phyloP scores from a whole-genome alignment of 176 grass and related monocot species.

The Carex parvula region DNA sequence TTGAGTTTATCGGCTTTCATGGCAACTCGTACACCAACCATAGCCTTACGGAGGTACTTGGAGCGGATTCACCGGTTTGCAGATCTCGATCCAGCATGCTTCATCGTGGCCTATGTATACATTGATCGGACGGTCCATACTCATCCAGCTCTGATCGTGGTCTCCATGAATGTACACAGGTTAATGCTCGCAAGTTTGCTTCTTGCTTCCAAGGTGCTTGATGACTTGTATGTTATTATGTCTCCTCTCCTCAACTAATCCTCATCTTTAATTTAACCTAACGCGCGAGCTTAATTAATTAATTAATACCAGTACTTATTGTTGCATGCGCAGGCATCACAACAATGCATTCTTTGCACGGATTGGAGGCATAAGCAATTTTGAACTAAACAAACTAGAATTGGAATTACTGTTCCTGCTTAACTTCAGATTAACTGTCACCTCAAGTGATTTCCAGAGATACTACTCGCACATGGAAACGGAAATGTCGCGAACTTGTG shows the following conservation, averaged over 20 bases:
- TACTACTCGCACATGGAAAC: conserved; percentile 62
- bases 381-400: conserved; percentile 82
- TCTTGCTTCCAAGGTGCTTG: conserved; percentile 85
- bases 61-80: conserved; percentile 80
- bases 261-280: background rate
- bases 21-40: conserved; percentile 42
- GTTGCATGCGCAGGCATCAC: conserved; percentile 53
- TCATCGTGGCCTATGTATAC: conserved; percentile 65
- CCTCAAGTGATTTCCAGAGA: conserved; percentile 40
- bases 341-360: conserved; percentile 95
- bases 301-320: background rate
- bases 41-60: conserved; percentile 68
- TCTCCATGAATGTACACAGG: conserved; percentile 71
- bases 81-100: conserved; percentile 57
- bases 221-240: conserved; percentile 58
- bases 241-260: background rate
- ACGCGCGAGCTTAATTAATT: too few species aligned
- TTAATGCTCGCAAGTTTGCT: conserved; percentile 71
- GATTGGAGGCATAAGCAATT: conserved; percentile 83
- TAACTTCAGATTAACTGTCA: conserved; percentile 53
- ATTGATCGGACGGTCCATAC: conserved; percentile 63
- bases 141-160: conserved; percentile 47
- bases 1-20: conserved; percentile 50
- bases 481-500: conserved; percentile 27
- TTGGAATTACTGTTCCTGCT: conserved; percentile 76